phyloP scores from a whole-genome alignment of 768 basidiomycete species.

The Pisolithus tinctorius region DNA sequence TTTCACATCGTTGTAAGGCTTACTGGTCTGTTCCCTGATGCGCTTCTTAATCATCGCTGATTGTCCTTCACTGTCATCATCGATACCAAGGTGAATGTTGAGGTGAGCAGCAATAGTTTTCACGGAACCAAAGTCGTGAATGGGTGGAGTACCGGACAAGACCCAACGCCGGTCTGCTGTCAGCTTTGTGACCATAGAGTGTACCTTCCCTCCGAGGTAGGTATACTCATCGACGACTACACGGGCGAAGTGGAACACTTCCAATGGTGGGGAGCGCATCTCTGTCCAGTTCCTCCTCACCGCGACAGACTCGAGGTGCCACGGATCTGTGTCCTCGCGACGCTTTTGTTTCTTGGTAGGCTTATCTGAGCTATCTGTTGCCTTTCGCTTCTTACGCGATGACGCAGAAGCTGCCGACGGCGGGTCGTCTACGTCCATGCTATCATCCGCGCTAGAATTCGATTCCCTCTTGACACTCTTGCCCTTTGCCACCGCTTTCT shows the following conservation, averaged over 20 bases:
- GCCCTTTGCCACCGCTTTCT: slow-evolving; percentile 13
- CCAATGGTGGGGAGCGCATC: slow-evolving; percentile 79
- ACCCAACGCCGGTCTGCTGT: slow-evolving; percentile 86
- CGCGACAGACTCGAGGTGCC: slow-evolving; percentile 58
- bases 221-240: slow-evolving; percentile 94
- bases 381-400: slow-evolving; percentile 41
- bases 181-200: slow-evolving; percentile 70
- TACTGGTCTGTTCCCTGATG: slow-evolving; percentile 78
- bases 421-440: slow-evolving; percentile 55
- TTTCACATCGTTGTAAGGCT: slow-evolving; percentile 9
- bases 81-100: slow-evolving; percentile 84
- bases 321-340: slow-evolving; percentile 60
- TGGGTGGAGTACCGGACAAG: slow-evolving; percentile 92
- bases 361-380: slow-evolving; percentile 24
- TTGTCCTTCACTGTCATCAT: slow-evolving; percentile 80
- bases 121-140: slow-evolving; percentile 82
- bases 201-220: slow-evolving; percentile 76
- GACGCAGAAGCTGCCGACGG: slow-evolving; percentile 28
- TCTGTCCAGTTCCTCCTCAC: slow-evolving; percentile 71
- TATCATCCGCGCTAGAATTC: slow-evolving; percentile 30
- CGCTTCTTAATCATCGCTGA: slow-evolving; percentile 75
- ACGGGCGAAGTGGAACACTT: slow-evolving; percentile 89
- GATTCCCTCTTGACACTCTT: slow-evolving; percentile 10
- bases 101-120: slow-evolving; percentile 89
- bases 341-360: slow-evolving; percentile 54